These are phyloP conservation scores for Neurospora terricola DNA, from an alignment of 495 filamentous ascomycete species.

Conservation along the genomic window DNA sequence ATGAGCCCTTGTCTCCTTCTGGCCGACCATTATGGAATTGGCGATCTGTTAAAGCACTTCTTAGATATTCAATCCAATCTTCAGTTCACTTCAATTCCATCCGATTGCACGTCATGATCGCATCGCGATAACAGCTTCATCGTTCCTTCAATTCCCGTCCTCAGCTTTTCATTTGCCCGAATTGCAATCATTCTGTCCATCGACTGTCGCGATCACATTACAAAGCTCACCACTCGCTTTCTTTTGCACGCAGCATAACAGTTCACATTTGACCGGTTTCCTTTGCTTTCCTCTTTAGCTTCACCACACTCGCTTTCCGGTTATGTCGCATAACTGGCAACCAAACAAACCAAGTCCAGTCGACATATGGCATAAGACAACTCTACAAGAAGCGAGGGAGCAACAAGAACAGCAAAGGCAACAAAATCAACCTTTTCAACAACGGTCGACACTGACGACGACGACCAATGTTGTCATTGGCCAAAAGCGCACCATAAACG, in stretches of 20 bases:
- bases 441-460: background rate
- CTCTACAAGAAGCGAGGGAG: conserved; percentile 12
- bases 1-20: background rate
- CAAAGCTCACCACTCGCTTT: background rate
- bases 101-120: background rate
- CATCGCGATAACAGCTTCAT: background rate
- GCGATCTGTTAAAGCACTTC: background rate
- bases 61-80: background rate
- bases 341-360: conserved; percentile 4
- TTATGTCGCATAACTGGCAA: conserved; percentile 7
- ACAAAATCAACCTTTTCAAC: background rate
- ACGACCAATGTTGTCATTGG: conserved; percentile 10
- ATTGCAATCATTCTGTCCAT: background rate
- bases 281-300: background rate
- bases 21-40: background rate
- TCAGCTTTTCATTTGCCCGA: background rate
- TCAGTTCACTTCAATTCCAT: background rate
- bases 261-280: background rate
- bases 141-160: background rate
- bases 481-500: conserved; percentile 15
- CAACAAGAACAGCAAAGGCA: conserved; percentile 2
- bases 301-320: background rate
- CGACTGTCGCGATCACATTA: background rate
- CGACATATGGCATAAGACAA: conserved; percentile 20
- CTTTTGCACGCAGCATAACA: background rate